phyloP scores from a whole-genome alignment of 441 rosid species.

The Pelargonium fulgidum region DNA sequence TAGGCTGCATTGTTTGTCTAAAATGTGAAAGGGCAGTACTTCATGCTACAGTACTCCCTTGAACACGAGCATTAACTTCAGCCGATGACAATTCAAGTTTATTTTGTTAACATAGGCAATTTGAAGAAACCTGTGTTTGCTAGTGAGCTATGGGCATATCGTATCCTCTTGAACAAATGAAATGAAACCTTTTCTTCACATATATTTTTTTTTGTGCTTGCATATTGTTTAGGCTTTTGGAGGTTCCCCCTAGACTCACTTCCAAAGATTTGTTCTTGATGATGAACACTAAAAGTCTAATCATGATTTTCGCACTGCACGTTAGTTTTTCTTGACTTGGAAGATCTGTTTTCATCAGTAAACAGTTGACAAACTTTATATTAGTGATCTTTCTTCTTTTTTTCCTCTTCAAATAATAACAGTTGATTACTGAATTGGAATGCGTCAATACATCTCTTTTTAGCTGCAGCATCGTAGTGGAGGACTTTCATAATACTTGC shows the following conservation, averaged over 20 bases:
- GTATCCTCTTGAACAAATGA: background rate
- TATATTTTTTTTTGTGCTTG: background rate
- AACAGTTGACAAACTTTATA: background rate
- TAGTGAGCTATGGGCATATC: background rate
- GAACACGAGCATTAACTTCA: background rate
- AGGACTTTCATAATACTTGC: conserved; percentile 21
- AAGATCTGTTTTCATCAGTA: background rate
- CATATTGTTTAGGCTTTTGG: background rate
- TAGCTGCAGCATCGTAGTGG: conserved; percentile 7
- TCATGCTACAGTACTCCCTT: background rate
- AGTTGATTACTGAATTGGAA: background rate
- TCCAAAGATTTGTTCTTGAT: background rate
- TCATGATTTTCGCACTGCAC: background rate
- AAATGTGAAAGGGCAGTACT: background rate
- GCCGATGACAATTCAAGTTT: background rate
- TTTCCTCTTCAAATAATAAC: background rate
- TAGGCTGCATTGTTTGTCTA: background rate
- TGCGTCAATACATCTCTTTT: background rate
- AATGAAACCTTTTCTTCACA: background rate
- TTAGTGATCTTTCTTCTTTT: too few species aligned
- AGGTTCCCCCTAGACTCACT: background rate
- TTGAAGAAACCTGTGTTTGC: background rate
- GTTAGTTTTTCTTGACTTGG: background rate
- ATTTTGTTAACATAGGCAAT: background rate
- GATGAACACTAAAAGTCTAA: background rate